These are phyloP conservation scores for Psidium guajava DNA, from an alignment of 345 rosid species.

Conservation along the genomic window DNA sequence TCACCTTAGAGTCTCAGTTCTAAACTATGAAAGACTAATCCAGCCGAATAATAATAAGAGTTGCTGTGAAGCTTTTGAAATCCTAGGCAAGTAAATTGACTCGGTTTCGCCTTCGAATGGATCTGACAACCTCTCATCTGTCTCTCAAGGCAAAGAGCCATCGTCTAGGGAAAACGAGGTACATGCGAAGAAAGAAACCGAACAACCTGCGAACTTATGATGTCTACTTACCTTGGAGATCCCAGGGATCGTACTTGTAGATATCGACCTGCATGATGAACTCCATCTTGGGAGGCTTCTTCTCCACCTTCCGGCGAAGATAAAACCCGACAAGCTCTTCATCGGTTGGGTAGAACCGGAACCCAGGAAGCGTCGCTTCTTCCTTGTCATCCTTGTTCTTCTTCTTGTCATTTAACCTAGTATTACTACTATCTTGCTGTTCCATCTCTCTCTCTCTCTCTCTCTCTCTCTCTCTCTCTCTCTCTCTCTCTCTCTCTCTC, in stretches of 20 bases:
- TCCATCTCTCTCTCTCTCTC: background rate
- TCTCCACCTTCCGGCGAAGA: constrained; percentile 26
- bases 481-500: too few species aligned
- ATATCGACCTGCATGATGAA: constrained; percentile 36
- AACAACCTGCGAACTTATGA: too few species aligned
- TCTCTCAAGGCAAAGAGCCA: background rate
- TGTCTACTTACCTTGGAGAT: constrained; percentile 30
- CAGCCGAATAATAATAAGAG: background rate
- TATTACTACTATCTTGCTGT: background rate
- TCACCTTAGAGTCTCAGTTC: background rate
- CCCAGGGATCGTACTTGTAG: constrained; percentile 48
- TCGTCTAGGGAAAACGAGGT: background rate
- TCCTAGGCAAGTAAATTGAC: background rate
- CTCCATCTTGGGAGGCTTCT: constrained; percentile 15
- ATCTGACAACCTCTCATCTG: background rate
- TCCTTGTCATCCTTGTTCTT: constrained; percentile 3
- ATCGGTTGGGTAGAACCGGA: constrained; percentile 37
- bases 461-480: background rate
- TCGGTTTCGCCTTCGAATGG: background rate
- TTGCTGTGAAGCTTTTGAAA: background rate
- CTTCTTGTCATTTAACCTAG: background rate
- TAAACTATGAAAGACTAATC: background rate
- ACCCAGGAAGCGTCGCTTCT: constrained; percentile 27
- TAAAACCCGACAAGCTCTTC: constrained; percentile 40
- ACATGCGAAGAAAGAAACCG: background rate